These are phyloP conservation scores for Saprolegnia parasitica DNA, from an alignment of 352 stramenopile species.

Conservation along the genomic window DNA sequence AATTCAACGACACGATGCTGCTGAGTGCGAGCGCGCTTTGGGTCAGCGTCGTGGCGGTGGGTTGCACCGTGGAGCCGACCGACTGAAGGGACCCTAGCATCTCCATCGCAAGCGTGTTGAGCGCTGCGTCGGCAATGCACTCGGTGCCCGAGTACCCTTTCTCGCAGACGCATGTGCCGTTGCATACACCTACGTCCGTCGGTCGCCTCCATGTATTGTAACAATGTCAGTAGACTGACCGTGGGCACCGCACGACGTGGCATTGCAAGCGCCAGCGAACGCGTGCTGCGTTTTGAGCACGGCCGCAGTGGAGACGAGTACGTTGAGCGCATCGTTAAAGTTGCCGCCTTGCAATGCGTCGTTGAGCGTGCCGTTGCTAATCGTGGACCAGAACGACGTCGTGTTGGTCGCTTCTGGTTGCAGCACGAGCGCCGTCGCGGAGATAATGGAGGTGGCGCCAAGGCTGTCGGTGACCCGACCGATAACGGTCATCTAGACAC, in stretches of 20 bases:
- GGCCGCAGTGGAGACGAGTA: slow-evolving; percentile 22
- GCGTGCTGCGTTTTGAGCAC: neutral
- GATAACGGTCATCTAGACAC: slow-evolving; percentile 13
- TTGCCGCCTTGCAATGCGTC: slow-evolving; percentile 16
- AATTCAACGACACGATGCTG: slow-evolving; percentile 21
- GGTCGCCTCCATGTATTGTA: neutral
- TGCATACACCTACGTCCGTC: slow-evolving; percentile 30
- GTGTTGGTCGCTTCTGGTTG: slow-evolving; percentile 9
- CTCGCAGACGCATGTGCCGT: slow-evolving; percentile 36
- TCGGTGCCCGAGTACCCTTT: slow-evolving; percentile 41
- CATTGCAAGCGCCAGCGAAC: neutral
- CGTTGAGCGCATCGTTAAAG: slow-evolving; percentile 26
- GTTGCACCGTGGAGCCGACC: slow-evolving; percentile 36
- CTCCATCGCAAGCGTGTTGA: slow-evolving; percentile 39
- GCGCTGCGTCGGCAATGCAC: slow-evolving; percentile 39
- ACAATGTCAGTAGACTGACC: slow-evolving; percentile 14
- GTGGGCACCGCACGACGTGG: slow-evolving; percentile 35
- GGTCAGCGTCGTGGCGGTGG: slow-evolving; percentile 41
- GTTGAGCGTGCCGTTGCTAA: slow-evolving; percentile 16
- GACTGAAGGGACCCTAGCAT: slow-evolving; percentile 45
- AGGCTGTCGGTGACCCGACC: slow-evolving; percentile 14
- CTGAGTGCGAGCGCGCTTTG: slow-evolving; percentile 45
- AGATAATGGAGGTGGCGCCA: neutral
- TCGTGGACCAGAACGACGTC: slow-evolving; percentile 12
- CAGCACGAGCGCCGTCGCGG: slow-evolving; percentile 8